phyloP scores from a whole-genome alignment of 139 green algal species.

The Picochlorum sp. region DNA sequence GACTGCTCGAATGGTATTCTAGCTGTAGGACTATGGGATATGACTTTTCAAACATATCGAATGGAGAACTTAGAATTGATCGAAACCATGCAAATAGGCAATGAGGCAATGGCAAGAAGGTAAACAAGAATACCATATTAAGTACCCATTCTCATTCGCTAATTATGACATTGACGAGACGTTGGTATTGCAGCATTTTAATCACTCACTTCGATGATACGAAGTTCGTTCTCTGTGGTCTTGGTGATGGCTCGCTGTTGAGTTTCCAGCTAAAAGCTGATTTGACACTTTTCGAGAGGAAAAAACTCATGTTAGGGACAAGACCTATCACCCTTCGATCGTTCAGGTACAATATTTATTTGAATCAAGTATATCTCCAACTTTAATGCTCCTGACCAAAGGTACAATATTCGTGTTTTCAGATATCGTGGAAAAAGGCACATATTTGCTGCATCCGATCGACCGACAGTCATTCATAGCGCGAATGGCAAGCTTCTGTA shows the following conservation, averaged over 20 bases:
- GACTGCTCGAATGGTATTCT: background rate
- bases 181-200: constrained; percentile 59
- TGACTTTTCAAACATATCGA: background rate
- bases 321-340: constrained; percentile 78
- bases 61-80: background rate
- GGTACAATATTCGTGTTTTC: background rate
- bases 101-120: background rate
- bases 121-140: no score
- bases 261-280: constrained; percentile 3
- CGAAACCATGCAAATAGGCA: background rate
- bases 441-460: constrained; percentile 89
- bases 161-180: no score
- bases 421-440: constrained; percentile 22
- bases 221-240: constrained; percentile 68
- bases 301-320: constrained; percentile 78
- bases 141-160: no score
- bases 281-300: constrained; percentile 46
- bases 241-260: constrained; percentile 32
- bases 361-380: background rate
- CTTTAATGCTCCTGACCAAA: background rate
- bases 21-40: background rate
- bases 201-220: constrained; percentile 69
- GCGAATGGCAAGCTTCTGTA: constrained; percentile 90
- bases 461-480: constrained; percentile 89
- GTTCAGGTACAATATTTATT: constrained; percentile 34